phyloP scores from a whole-genome alignment of 129 eudicot species.

The Pittosporum tobira region DNA sequence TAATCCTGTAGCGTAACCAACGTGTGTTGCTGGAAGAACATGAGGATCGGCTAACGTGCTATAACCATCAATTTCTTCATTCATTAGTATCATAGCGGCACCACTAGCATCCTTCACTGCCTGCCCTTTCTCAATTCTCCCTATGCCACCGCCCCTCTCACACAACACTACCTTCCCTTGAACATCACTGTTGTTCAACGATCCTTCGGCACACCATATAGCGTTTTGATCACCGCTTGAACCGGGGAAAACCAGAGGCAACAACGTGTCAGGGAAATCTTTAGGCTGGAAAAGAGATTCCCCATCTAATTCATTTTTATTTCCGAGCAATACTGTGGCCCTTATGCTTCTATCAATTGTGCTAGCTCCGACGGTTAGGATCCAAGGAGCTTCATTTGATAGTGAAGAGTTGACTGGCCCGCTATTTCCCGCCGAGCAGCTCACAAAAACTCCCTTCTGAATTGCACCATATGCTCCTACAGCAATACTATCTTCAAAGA shows the following conservation, averaged over 20 bases:
- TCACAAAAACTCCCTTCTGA: conserved; percentile 40
- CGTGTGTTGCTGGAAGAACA: conserved; percentile 40
- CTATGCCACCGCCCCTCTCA: conserved; percentile 20
- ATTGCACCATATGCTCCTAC: conserved; percentile 46
- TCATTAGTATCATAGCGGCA: conserved; percentile 34
- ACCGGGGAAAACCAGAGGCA: conserved; percentile 42
- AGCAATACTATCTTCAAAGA: conserved; percentile 36
- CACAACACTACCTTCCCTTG: conserved; percentile 45
- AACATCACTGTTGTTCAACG: conserved; percentile 19
- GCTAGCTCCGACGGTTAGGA: conserved; percentile 61
- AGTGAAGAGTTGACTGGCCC: conserved; percentile 34
- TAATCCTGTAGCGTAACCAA: conserved; percentile 23
- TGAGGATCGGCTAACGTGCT: conserved; percentile 29
- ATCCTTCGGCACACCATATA: conserved; percentile 25
- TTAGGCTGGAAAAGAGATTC: conserved; percentile 40
- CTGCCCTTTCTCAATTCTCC: conserved; percentile 27
- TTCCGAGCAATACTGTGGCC: conserved; percentile 29
- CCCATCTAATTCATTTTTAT: conserved; percentile 22
- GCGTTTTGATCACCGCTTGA: conserved; percentile 16
- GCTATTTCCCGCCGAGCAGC: conserved; percentile 39
- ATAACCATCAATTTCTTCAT: conserved; percentile 6
- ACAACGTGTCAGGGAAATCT: conserved; percentile 19
- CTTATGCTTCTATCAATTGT: conserved; percentile 35
- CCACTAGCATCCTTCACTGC: conserved; percentile 39
- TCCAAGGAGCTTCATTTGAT: conserved; percentile 57